Evolutionary conservation across 495 filamentous ascomycete genomes (phyloP), one percentile per base, ranked within the genome.

Genomic region (Penicillium atrosanguineum): DNA sequence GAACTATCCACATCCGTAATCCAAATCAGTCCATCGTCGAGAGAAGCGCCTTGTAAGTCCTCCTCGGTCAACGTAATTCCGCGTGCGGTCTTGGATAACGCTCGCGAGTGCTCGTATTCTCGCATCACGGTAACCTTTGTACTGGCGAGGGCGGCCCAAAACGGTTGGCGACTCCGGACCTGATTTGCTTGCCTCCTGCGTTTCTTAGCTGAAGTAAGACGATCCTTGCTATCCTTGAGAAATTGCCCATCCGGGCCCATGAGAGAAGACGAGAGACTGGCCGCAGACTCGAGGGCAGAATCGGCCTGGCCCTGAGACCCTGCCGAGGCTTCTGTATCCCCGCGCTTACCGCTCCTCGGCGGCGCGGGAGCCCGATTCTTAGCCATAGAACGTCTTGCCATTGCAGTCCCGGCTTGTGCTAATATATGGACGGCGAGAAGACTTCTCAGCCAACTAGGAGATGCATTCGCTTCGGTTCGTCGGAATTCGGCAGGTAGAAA

Each of bases 121-220:
- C 94, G 91, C 63, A 92, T 84, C 63, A 95, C 87, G 41, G 91
- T 92, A 60, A 96, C 91, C 71, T 95, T 97, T 49, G 89, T 95
- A 68, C 89, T 94, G 25, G 92, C 92, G 53, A 96, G 82, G 11
- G 91, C 92, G 48, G 92, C 90, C 92, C 92, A 97, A 48, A 97
- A 83, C 40, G 92, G 92, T 74, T 97, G 92, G 50, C 88, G 83
- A 62, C 88, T 91, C 65, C 91, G 78, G 47, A 96, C 90, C 68
- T 90, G 88, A 42, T 88, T 90, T 52, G 88, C 91, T 69, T 95
- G 90, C 71, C 90, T 90, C 67, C 86, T 82, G 69, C 88, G 89
- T 76, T 90, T 94, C 71, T 95, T 94, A 39, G 82, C 85, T 46
- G 74, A 80, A 38, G 74, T 77, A 18, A 78, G 67, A 46, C 81